Evolutionary conservation across 352 stramenopile species (phyloP).

Genomic region (Pythium oligandrum): DNA sequence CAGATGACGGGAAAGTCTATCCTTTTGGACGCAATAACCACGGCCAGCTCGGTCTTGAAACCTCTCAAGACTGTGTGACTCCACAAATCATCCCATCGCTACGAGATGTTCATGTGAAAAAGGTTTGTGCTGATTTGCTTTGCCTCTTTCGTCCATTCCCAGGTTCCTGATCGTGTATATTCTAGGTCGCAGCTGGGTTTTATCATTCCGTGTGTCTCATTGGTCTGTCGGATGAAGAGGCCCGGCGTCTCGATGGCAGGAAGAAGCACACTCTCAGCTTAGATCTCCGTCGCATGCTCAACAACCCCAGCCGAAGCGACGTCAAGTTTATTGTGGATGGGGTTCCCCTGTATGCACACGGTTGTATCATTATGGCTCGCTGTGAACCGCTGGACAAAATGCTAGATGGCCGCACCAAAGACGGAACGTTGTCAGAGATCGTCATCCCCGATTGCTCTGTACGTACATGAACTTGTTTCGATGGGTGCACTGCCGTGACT

Average conservation of each 20-base stretch:
- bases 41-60: conserved; percentile 86
- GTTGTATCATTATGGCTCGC: conserved; percentile 82
- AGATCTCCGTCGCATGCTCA: conserved; percentile 78
- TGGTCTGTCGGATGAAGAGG: conserved; percentile 3
- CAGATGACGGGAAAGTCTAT: conserved; percentile 83
- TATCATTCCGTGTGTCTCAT: conserved; percentile 87
- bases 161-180: not conserved
- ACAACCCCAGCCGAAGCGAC: conserved; percentile 80
- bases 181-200: conserved; percentile 87
- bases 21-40: conserved; percentile 94
- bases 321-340: conserved; percentile 83
- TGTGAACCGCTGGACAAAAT: conserved; percentile 89
- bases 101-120: conserved; percentile 46
- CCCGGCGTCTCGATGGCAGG: not conserved
- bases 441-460: conserved; percentile 72
- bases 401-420: conserved; percentile 87
- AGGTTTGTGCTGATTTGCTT: conserved; percentile 28
- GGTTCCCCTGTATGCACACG: conserved; percentile 63
- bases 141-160: not conserved
- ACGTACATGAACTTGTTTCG: conserved; percentile 4
- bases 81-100: conserved; percentile 72
- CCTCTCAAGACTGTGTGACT: conserved; percentile 59
- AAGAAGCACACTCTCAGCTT: conserved; percentile 39
- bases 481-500: no score
- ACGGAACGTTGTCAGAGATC: conserved; percentile 61